Evolutionary conservation across 2,329 filamentous ascomycete species (phyloP).

Genomic region (Xylariaceae sp.): DNA sequence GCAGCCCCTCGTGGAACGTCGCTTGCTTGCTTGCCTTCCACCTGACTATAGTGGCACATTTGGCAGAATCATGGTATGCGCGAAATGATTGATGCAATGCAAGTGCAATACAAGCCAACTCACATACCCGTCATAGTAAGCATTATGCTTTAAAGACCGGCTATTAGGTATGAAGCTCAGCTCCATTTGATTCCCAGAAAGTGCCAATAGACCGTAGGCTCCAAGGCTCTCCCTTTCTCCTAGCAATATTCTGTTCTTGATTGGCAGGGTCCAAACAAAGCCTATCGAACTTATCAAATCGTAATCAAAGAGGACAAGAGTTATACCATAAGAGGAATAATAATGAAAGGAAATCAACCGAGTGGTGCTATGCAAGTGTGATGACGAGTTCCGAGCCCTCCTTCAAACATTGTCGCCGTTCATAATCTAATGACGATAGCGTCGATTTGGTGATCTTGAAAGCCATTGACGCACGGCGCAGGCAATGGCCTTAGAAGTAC

Average conservation of each 20-base stretch:
- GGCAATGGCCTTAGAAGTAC: not conserved
- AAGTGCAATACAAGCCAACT: conserved; percentile 1
- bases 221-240: not conserved
- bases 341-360: too few species aligned
- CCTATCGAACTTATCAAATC: not conserved
- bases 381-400: conserved; percentile 18
- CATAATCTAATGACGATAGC: conserved; percentile 21
- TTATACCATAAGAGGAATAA: too few species aligned
- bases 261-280: not conserved
- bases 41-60: too few species aligned
- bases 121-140: too few species aligned
- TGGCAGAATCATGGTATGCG: too few species aligned
- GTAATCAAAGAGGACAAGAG: conserved; percentile 10
- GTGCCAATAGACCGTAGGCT: not conserved
- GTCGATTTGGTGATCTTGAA: conserved; percentile 19
- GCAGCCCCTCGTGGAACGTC: too few species aligned
- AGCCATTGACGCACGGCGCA: conserved; percentile 8
- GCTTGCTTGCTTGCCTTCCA: too few species aligned
- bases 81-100: too few species aligned
- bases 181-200: too few species aligned
- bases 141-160: too few species aligned
- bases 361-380: not conserved
- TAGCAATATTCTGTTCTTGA: conserved; percentile 11
- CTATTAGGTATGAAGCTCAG: too few species aligned
- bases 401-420: conserved; percentile 2